Base-by-base conservation (phyloP, 2,329 filamentous ascomycete species). In the Reticulascus tulasneorum region DNA sequence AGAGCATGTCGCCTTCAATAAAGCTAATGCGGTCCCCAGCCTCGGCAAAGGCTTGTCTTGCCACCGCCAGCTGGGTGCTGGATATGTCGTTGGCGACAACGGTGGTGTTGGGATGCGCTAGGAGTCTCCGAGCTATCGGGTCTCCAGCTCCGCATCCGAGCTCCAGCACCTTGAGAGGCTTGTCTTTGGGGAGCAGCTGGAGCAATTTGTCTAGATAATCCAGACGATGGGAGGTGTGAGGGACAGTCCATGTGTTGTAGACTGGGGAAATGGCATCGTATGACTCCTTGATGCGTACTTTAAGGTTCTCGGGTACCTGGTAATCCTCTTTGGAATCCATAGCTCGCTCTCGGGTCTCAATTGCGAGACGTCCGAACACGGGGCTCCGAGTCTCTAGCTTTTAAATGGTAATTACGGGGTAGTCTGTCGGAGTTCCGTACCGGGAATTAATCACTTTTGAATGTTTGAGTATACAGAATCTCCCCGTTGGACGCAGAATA, bases 81-180 rank as follows among this genome's bases (percentile, higher is more conserved):
- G 66, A 69, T 8, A 69, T 40, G 49, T 70, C 66, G 47, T 66
- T 66, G 44, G 60, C 66, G 9, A 52, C 49, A 27, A 66, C 53
- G 30, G 42, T 31, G 24, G 45, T 31, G 15, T 29, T 36, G 5
- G 47, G 40, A 21, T 47, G 43, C 3, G 48, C 44, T 5, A 68
- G 51, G 10, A 68, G 55, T 28, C 40, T 51, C 31, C 52, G 39
- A 2, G 59, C 58, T 10, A 60, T 56, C 7, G 64, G 65, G 7
- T 57, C 23, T 23, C 65, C 65, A 22, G 55, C 50, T 26, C 66
- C 66, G 48, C 63, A 66, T 27, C 66, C 66, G 7, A 69, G 56
- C 40, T 69, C 66, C 18, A 69, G 59, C 16, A 63, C 49, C 13
- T 38, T 32, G 1, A 20, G 37, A 28, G 11, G 20, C 26, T 33